Conservation (phyloP, 164 flowering plant genomes). For the Vitis rupestris region DNA sequence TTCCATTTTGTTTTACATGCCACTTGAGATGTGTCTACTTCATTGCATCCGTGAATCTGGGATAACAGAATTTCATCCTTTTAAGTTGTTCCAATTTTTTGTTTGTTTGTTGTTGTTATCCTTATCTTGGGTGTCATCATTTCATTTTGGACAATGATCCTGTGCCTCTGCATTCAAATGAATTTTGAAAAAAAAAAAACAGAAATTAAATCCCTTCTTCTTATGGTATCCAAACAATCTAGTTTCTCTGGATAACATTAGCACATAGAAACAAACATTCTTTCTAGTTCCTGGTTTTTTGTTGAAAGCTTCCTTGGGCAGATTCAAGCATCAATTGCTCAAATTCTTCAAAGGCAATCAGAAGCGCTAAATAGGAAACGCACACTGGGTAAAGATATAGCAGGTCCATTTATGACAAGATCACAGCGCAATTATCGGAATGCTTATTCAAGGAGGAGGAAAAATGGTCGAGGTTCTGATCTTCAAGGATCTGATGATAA, state of each 20-base stretch:
- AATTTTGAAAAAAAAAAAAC: background rate
- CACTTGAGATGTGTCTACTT: too few species aligned
- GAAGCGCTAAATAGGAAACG: constrained; percentile 75
- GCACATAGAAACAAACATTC: background rate
- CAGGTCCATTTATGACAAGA: constrained; percentile 44
- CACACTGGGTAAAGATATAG: constrained; percentile 41
- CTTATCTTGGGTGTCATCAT: too few species aligned
- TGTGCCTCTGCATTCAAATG: background rate
- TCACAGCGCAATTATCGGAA: constrained; percentile 40
- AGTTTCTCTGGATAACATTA: background rate
- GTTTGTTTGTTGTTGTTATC: background rate
- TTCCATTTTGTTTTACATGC: too few species aligned
- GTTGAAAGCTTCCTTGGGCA: constrained; percentile 22
- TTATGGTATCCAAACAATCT: too few species aligned
- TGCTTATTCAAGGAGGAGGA: constrained; percentile 45
- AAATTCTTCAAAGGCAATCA: constrained; percentile 66
- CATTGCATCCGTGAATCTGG: background rate
- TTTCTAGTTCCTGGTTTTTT: background rate
- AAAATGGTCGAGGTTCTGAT: constrained; percentile 37
- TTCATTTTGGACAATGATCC: background rate
- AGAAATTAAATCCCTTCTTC: background rate
- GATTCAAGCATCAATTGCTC: constrained; percentile 94
- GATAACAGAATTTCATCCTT: background rate
- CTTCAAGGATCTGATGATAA: constrained; percentile 63
- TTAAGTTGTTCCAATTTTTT: background rate